Base-by-base conservation (phyloP, 2,329 filamentous ascomycete genomes). In the Rutstroemia sp. region DNA sequence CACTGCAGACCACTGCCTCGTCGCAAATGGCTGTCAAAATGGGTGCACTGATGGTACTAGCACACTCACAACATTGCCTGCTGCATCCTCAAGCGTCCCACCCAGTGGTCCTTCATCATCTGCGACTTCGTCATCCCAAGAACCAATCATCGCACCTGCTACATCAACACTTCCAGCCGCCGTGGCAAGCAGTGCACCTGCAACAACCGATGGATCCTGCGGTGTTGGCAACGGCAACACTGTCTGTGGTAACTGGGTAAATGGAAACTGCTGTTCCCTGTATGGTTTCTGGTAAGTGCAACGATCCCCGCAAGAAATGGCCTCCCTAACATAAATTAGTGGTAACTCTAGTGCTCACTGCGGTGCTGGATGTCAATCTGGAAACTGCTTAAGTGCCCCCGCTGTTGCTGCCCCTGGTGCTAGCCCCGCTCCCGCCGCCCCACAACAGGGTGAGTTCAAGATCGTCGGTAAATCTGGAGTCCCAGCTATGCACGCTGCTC, bases 401-500 rank as follows among this genome's bases (percentile, higher is more conserved):
- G 65, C 65, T 4, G 64, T 69, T 21, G 61, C 73, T 40, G 65
- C 61, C 30, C 66, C 67, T 25, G 64, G 63, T 19, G 60, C 68
- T 10, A 64, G 58, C 54, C 72, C 76, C 21, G 76, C 77, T 44
- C 75, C 76, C 34, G 69, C 67, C 14, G 73, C 73, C 55, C 64
- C 71, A 14, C 75, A 74, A 48, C 72, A 73, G 36, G 77, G 77
- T 34, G 69, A 68, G 38, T 76, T 83, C 62, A 68, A 69, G 2
- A 67, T 80, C 38, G 72, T 79, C 54, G 81, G 80, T 17, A 70
- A 76, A 57, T 79, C 79, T 52, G 82, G 82, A 61, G 81, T 84
- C n/a, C 80, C 81, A 42, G 80, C 75, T 16, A 84, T 84, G 82
- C 80, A 83, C 63, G 81, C 80, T 60, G 79, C 75, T 62, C 73